Conservation (phyloP, 495 filamentous ascomycete genomes). For the Aspergillus hancockii region DNA sequence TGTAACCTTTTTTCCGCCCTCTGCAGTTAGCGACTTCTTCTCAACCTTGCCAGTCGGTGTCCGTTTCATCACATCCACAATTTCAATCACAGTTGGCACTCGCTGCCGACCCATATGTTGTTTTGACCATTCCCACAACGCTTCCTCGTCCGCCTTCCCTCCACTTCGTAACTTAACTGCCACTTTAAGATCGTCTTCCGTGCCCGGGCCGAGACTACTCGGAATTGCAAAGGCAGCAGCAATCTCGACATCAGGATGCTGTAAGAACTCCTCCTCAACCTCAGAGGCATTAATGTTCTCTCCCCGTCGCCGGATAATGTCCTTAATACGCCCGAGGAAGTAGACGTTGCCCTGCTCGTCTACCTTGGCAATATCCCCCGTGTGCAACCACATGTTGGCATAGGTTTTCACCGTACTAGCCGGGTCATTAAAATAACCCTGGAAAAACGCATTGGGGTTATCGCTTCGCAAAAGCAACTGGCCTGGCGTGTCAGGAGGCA, state of each 20-base stretch:
- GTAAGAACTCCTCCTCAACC: background rate
- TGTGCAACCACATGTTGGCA: background rate
- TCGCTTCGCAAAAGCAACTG: background rate
- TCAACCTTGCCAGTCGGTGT: background rate
- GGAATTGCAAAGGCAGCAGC: background rate
- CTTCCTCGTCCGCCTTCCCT: background rate
- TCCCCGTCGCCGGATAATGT: background rate
- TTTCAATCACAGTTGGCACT: background rate
- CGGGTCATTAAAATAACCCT: background rate
- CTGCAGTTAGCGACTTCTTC: background rate
- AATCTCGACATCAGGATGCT: background rate
- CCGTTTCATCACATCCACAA: background rate
- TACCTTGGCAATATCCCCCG: background rate
- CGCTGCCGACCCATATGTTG: background rate
- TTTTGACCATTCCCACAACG: background rate
- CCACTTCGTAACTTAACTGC: background rate
- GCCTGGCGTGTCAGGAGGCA: background rate
- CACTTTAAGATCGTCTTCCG: background rate
- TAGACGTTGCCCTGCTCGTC: background rate
- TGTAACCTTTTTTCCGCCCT: background rate
- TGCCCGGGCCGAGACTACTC: background rate
- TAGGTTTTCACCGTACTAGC: background rate
- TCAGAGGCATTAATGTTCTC: background rate
- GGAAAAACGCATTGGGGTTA: background rate
- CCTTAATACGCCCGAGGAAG: background rate